Base-by-base conservation (phyloP, 768 basidiomycete genomes). In the Trichaptum fuscoviolaceum region DNA sequence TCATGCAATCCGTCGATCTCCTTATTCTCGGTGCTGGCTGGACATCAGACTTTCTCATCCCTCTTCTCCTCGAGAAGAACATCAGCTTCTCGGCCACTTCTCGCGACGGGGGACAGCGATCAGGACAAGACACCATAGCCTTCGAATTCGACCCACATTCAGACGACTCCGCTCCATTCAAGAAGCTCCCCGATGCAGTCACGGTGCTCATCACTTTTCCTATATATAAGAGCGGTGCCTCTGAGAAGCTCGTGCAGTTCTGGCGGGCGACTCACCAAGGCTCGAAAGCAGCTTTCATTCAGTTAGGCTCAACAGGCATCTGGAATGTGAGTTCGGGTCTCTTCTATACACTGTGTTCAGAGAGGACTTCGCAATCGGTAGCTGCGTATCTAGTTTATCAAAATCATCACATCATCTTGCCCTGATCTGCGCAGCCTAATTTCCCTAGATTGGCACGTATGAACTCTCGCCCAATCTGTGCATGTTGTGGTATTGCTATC, bases 1-100 rank as follows among this genome's bases (percentile, higher is more conserved):
- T 34, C 2, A 61, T 61, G 59, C 59, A 25, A 25, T 25, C 30
- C 18, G 81, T 86, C 65, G 83, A 86, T 65, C 74, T 88, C 35
- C 81, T 89, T 64, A 83, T 90, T 68, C 81, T 90, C 62, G 88
- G 87, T 35, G 85, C 85, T 27, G 87, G 87, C 35, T 90, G 89
- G 87, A 85, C 85, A 5, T 85, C 83, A 0, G 79, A 77, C 8
- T 90, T 89, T 75, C 78, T 89, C 26, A 77, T 85, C 42, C 83
- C 86, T 0, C 83, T 85, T 34, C 85, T 85, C 72, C 27, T 71
- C 2, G 68, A 76, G 20, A 75, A 78, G 23, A 68, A 73, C 10
- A 64, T 88, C 64, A 75, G 78, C 0, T 81, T 78, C 72, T 84
- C 83, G 2, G 79, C 83, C 2, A 89, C 88, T 0, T 82, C 81